Percentiles rank a stretch among this genome's conserved stretches.
Conservation (phyloP, 2,329 filamentous ascomycete species). For the Trichoderma brevicompactum region DNA sequence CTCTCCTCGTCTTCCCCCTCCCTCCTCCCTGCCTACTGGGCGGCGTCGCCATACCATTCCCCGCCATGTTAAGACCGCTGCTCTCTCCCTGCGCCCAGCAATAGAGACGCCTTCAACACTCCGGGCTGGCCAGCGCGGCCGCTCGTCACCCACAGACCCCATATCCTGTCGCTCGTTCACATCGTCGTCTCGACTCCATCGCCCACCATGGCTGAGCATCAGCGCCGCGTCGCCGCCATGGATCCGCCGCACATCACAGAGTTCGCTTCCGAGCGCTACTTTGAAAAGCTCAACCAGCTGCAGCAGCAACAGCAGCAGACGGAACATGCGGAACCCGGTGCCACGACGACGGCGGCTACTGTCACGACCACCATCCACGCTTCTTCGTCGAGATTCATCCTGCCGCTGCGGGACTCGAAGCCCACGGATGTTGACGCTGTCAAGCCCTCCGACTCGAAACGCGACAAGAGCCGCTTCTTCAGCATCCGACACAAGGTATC, state of each 20-base stretch:
- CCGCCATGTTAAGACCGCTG: slow-evolving; percentile 41
- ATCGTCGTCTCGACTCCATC: slow-evolving; percentile 5
- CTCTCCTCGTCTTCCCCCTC: not conserved
- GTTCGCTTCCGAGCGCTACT: slow-evolving; percentile 68
- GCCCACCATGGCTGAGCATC: slow-evolving; percentile 41
- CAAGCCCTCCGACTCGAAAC: slow-evolving; percentile 43
- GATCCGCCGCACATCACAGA: slow-evolving; percentile 67
- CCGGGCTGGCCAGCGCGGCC: slow-evolving; percentile 39
- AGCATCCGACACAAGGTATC: slow-evolving; percentile 47
- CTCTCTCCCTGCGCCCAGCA: slow-evolving; percentile 35
- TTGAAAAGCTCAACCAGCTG: slow-evolving; percentile 63
- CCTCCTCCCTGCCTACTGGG: slow-evolving; percentile 14
- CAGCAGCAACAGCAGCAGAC: slow-evolving; percentile 48
- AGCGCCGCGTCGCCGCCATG: slow-evolving; percentile 50
- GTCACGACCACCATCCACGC: slow-evolving; percentile 35
- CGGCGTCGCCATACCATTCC: slow-evolving; percentile 26
- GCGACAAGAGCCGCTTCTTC: slow-evolving; percentile 51
- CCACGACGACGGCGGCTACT: slow-evolving; percentile 31
- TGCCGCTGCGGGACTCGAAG: slow-evolving; percentile 53
- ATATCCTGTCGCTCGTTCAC: slow-evolving; percentile 34
- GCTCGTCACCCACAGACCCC: slow-evolving; percentile 27
- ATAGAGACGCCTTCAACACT: slow-evolving; percentile 41
- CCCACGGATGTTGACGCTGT: slow-evolving; percentile 39
- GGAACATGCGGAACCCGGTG: slow-evolving; percentile 38
- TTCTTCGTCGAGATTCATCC: slow-evolving; percentile 51